Percentiles rank a stretch among this genome's conserved stretches.
phyloP scores from a whole-genome alignment of 352 stramenopile species.

The Globisporangium uncinulatum region DNA sequence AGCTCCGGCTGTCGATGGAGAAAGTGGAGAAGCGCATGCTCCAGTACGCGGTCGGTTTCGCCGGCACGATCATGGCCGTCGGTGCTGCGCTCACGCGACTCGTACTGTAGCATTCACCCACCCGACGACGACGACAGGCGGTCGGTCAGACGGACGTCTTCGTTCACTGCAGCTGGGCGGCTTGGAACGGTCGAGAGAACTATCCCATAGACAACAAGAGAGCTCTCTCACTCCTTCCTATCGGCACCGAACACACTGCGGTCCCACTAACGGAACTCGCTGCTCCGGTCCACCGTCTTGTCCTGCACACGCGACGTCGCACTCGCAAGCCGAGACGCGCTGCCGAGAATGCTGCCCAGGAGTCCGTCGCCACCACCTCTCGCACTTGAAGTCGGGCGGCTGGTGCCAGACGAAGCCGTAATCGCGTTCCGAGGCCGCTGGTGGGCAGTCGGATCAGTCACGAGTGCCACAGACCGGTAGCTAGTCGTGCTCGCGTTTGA shows the following conservation, averaged over 20 bases:
- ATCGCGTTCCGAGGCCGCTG: conserved; percentile 7
- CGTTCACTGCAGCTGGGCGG: background rate
- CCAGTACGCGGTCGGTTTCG: conserved; percentile 84
- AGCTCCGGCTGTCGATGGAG: conserved; percentile 84
- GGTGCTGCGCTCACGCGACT: conserved; percentile 68
- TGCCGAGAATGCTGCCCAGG: conserved; percentile 62
- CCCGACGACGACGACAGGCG: background rate
- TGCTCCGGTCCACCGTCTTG: conserved; percentile 32
- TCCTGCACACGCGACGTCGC: conserved; percentile 62
- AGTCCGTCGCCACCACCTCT: conserved; percentile 22
- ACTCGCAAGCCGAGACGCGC: conserved; percentile 50
- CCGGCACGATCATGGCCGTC: conserved; percentile 84
- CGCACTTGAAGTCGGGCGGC: background rate
- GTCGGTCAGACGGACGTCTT: background rate
- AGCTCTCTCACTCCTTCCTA: background rate
- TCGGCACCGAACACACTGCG: background rate
- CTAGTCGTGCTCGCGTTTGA: background rate
- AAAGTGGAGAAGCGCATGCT: conserved; percentile 88
- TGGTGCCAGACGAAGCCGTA: conserved; percentile 8
- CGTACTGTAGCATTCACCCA: conserved; percentile 37
- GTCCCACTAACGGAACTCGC: conserved; percentile 23
- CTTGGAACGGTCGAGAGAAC: background rate
- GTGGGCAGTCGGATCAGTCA: conserved; percentile 1
- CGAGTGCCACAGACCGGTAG: conserved; percentile 7
- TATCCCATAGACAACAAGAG: background rate